Conservation (phyloP, 2,329 filamentous ascomycete species). For the Alternaria sp. region DNA sequence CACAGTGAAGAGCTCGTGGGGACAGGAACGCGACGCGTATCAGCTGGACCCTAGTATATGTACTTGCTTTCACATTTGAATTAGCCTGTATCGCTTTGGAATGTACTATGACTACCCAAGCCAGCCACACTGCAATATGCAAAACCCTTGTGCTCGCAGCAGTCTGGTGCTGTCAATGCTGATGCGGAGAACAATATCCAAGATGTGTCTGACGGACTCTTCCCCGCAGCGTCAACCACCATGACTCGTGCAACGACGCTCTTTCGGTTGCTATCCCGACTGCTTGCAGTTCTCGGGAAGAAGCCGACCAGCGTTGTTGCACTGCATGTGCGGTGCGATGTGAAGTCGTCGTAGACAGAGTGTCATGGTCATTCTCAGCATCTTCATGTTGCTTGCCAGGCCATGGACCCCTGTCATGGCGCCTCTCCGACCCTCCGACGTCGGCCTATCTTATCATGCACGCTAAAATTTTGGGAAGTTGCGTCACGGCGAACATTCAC, state of each 20-base stretch:
- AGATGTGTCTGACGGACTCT: conserved; percentile 16
- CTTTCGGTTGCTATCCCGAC: background rate
- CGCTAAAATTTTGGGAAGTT: conserved; percentile 29
- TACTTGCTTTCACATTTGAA: background rate
- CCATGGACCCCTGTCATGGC: background rate
- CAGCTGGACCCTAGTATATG: background rate
- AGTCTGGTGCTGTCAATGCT: background rate
- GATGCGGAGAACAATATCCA: conserved; percentile 42
- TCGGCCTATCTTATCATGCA: conserved; percentile 27
- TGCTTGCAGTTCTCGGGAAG: background rate
- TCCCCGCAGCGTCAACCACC: conserved; percentile 26
- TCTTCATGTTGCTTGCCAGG: too few relatives aligned
- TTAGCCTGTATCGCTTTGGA: background rate
- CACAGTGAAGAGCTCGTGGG: background rate
- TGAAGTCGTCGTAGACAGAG: background rate
- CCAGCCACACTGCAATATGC: conserved; percentile 8
- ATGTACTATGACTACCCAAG: background rate
- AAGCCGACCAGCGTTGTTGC: fast-evolving
- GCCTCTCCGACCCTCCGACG: conserved; percentile 20
- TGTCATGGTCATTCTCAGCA: background rate
- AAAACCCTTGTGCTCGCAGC: background rate
- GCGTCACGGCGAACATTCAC: conserved; percentile 21
- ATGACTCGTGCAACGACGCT: conserved; percentile 33
- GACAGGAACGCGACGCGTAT: background rate
- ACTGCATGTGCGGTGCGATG: background rate